Conservation (phyloP, 495 filamentous ascomycete genomes). For the Cercophora newfieldiana region DNA sequence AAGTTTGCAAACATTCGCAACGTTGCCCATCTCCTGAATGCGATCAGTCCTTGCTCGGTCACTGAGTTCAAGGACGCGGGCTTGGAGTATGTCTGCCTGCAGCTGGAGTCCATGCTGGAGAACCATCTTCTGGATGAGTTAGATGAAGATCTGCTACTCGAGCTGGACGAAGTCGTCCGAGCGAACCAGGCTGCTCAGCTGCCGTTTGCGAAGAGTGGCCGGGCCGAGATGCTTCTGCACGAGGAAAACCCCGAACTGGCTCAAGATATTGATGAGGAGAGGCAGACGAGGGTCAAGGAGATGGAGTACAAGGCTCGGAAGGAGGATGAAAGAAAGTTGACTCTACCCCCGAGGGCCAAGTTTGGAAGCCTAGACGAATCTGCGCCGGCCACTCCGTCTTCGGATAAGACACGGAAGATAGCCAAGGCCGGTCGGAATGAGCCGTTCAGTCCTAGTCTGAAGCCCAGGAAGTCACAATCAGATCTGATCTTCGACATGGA, state of each 20-base stretch:
- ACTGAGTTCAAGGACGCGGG: slow-evolving; percentile 85
- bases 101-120: slow-evolving; percentile 85
- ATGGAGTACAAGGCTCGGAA: slow-evolving; percentile 59
- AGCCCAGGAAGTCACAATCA: slow-evolving; percentile 60
- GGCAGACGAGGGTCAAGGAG: slow-evolving; percentile 48
- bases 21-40: slow-evolving; percentile 79
- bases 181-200: slow-evolving; percentile 76
- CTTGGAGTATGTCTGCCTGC: slow-evolving; percentile 87
- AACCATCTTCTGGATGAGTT: slow-evolving; percentile 83
- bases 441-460: slow-evolving; percentile 60
- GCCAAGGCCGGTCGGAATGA: slow-evolving; percentile 48
- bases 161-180: slow-evolving; percentile 76
- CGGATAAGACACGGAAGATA: slow-evolving; percentile 53
- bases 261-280: slow-evolving; percentile 55
- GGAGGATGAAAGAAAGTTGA: slow-evolving; percentile 59
- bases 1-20: slow-evolving; percentile 86
- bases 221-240: slow-evolving; percentile 66
- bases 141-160: slow-evolving; percentile 76
- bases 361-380: slow-evolving; percentile 59
- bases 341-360: slow-evolving; percentile 47
- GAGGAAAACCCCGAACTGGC: slow-evolving; percentile 65
- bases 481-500: slow-evolving; percentile 96
- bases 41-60: slow-evolving; percentile 76
- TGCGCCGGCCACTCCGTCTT: slow-evolving; percentile 49
- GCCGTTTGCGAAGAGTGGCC: slow-evolving; percentile 72